Base-by-base conservation (phyloP, 2,329 filamentous ascomycete genomes). In the Ophiostoma sp. region DNA sequence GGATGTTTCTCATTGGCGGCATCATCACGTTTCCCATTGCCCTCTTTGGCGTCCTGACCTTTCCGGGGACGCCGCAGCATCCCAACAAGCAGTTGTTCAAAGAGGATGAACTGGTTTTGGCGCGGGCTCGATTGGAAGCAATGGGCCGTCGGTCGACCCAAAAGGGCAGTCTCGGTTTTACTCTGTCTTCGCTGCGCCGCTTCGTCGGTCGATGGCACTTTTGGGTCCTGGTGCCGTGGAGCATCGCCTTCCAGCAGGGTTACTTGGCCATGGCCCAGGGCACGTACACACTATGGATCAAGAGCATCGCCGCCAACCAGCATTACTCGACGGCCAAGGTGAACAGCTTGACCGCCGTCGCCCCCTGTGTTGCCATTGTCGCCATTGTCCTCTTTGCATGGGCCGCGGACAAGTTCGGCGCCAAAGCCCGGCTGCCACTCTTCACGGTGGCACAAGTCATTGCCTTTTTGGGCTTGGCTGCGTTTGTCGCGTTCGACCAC, bases 1-100 rank as follows among this genome's bases (percentile, higher is more conserved):
- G 82, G 82, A 77, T 84, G 0, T 84, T 84, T 73, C 78, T 84
- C 39, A 81, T 83, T 75, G 82, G 83, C 73, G 81, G 81, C 2
- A 68, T 78, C 28, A 75, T 79, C 25, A 75, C 75, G 6, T 57
- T 78, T 2, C 78, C 77, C 1, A 74, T 78, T 25, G 75, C 77
- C 3, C 31, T 78, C 5, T 76, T 76, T 64, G 78, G 78, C 19
- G 77, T 75, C 28, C 75, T 74, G 0, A 77, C 76, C 6, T 69
- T 78, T 15, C 77, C 78, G 0, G 82, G 82, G 0, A 78, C 83
- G 6, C 82, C 82, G 0, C 79, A 80, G 25, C 82, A 78, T 2
- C 80, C 80, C 0, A 79, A 78, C 25, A 77, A 79, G 0, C 81
- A 80, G 64, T 81, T 79, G 71, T 63, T 83, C 8, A 79, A 75